Conservation (phyloP, 768 basidiomycete species). For the Sporobolomyces pararoseus region DNA sequence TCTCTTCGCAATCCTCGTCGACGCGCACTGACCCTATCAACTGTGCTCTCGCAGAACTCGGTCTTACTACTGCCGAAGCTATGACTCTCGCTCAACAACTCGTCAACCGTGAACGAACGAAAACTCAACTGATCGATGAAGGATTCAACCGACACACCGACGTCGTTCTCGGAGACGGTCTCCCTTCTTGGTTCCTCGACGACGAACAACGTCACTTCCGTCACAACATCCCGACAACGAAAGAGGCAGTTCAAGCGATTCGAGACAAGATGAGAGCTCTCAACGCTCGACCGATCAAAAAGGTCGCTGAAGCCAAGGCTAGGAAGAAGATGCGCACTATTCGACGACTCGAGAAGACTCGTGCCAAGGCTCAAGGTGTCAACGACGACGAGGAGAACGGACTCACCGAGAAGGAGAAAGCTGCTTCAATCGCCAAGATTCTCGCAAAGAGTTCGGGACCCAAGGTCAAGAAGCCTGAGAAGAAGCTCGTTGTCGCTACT, state of each 20-base stretch:
- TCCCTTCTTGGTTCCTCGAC: conserved; percentile 95
- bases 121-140: conserved; percentile 82
- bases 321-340: conserved; percentile 88
- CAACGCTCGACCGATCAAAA: conserved; percentile 96
- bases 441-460: conserved; percentile 55
- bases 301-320: conserved; percentile 90
- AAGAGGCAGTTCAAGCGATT: conserved; percentile 81
- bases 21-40: neutral
- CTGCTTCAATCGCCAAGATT: conserved; percentile 83
- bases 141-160: conserved; percentile 88
- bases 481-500: conserved; percentile 87
- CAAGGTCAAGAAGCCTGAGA: conserved; percentile 51
- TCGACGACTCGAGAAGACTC: conserved; percentile 78
- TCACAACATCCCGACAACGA: conserved; percentile 90
- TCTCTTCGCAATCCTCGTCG: too few relatives aligned
- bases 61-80: conserved; percentile 80
- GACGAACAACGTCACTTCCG: conserved; percentile 92
- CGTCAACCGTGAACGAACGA: conserved; percentile 83
- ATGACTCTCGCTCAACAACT: conserved; percentile 84
- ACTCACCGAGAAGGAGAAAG: conserved; percentile 91
- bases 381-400: conserved; percentile 69
- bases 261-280: conserved; percentile 86
- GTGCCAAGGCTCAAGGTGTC: conserved; percentile 94
- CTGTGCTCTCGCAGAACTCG: conserved; percentile 59
- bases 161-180: conserved; percentile 68